These are phyloP conservation scores for Russula abietina DNA, from an alignment of 768 basidiomycete species.

Conservation along the genomic window DNA sequence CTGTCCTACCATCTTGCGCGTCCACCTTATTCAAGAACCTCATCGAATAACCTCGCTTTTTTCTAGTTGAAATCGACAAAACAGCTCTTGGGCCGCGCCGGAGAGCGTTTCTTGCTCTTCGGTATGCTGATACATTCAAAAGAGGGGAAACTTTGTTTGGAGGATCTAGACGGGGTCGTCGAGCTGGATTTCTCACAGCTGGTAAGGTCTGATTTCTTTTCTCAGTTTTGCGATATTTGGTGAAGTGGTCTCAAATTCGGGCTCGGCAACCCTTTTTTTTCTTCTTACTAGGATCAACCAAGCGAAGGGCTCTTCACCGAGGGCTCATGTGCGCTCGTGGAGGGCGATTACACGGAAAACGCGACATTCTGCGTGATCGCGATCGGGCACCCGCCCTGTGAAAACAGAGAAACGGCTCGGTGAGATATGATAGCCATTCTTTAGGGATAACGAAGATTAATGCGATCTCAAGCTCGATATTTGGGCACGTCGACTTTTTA, in stretches of 20 bases:
- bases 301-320: conserved; percentile 96
- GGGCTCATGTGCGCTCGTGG: conserved; percentile 89
- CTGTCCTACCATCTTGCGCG: not conserved
- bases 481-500: conserved; percentile 91
- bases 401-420: conserved; percentile 79
- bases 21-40: conserved; percentile 2
- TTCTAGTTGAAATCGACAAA: conserved; percentile 87
- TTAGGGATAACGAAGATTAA: not conserved
- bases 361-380: conserved; percentile 84
- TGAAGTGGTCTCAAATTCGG: not conserved
- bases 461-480: conserved; percentile 53
- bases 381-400: conserved; percentile 96
- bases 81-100: conserved; percentile 85
- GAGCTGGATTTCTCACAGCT: conserved; percentile 83
- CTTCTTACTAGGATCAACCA: conserved; percentile 61
- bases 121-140: conserved; percentile 89
- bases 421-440: conserved; percentile 32
- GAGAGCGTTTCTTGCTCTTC: conserved; percentile 85
- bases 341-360: conserved; percentile 95
- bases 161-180: conserved; percentile 89
- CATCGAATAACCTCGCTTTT: not conserved
- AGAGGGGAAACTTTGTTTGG: conserved; percentile 85
- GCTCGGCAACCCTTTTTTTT: not conserved
- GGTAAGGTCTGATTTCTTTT: conserved; percentile 39
- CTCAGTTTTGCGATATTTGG: too few relatives aligned